Evolutionary conservation across 306 rosid genomes (phyloP).

Genomic region (Clitoria ternatea): DNA sequence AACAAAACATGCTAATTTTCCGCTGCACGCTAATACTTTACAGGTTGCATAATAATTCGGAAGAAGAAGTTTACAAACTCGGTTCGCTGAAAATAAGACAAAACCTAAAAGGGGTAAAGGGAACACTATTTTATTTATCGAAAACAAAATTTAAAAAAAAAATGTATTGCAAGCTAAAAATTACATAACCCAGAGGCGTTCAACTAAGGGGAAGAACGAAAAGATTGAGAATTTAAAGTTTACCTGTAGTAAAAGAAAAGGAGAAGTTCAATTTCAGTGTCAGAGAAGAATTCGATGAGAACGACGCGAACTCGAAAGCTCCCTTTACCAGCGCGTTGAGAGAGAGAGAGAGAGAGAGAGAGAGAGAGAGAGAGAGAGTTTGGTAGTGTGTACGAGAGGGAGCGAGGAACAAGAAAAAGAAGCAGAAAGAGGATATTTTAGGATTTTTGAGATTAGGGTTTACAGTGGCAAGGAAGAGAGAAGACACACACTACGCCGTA

Average conservation of each 20-base stretch:
- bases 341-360: neutral
- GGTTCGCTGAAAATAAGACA: neutral
- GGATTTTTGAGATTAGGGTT: conserved; percentile 37
- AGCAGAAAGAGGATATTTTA: neutral
- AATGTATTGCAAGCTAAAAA: neutral
- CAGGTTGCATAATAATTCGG: neutral
- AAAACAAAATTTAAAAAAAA: neutral
- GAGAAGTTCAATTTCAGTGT: conserved; percentile 17
- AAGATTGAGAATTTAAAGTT: conserved; percentile 6
- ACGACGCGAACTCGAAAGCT: neutral
- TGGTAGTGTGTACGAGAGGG: neutral
- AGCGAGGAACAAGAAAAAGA: neutral
- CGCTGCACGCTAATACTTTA: neutral
- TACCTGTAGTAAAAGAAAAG: conserved; percentile 14
- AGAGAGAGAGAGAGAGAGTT: neutral
- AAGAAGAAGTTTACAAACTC: neutral
- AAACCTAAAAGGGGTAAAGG: neutral
- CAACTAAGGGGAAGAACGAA: neutral
- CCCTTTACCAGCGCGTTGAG: neutral
- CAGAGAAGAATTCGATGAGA: conserved; percentile 1
- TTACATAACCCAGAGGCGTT: neutral
- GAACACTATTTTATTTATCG: neutral
- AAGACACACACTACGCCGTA: conserved; percentile 3
- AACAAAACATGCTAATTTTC: neutral
- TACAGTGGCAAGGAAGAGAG: neutral